Percentiles rank a stretch among this genome's conserved stretches.
These are phyloP conservation scores for Olyra latifolia DNA, from an alignment of 176 grass and related monocot genomes.

Conservation along the genomic window DNA sequence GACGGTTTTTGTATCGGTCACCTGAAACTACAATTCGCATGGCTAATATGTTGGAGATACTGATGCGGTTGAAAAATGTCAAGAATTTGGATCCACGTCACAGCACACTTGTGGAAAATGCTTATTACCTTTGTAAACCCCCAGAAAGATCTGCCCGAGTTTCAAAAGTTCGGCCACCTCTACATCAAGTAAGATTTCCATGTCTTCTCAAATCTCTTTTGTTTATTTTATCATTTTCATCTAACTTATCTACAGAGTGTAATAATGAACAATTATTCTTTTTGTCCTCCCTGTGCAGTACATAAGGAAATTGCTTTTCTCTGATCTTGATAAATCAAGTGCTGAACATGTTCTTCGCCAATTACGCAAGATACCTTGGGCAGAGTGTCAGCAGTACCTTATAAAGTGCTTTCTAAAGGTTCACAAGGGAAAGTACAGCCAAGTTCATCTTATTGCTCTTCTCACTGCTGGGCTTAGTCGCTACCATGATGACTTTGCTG, in stretches of 20 bases:
- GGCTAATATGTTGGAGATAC: slow-evolving; percentile 96
- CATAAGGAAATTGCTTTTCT: slow-evolving; percentile 94
- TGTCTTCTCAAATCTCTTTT: slow-evolving; percentile 19
- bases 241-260: slow-evolving; percentile 19
- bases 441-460: slow-evolving; percentile 88
- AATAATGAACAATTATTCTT: slow-evolving; percentile 28
- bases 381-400: slow-evolving; percentile 82
- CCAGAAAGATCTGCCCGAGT: slow-evolving; percentile 91
- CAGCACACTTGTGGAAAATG: slow-evolving; percentile 97
- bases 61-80: slow-evolving; percentile 98
- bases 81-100: slow-evolving; percentile 98
- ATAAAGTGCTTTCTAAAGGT: slow-evolving; percentile 98
- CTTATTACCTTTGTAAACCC: slow-evolving; percentile 97
- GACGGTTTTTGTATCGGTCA: slow-evolving; percentile 91
- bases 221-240: slow-evolving; percentile 7
- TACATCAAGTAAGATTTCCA: slow-evolving; percentile 75
- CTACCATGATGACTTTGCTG: slow-evolving; percentile 86
- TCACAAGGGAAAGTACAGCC: slow-evolving; percentile 98
- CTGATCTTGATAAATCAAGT: slow-evolving; percentile 92
- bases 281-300: slow-evolving; percentile 58
- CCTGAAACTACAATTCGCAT: slow-evolving; percentile 96
- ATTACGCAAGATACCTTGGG: slow-evolving; percentile 96
- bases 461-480: slow-evolving; percentile 87
- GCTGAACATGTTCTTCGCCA: slow-evolving; percentile 90
- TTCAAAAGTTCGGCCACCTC: slow-evolving; percentile 86